Evolutionary conservation across 2,329 filamentous ascomycete species (phyloP), one percentile per base, ranked within the genome.

Genomic region (Curvularia hawaiiensis): DNA sequence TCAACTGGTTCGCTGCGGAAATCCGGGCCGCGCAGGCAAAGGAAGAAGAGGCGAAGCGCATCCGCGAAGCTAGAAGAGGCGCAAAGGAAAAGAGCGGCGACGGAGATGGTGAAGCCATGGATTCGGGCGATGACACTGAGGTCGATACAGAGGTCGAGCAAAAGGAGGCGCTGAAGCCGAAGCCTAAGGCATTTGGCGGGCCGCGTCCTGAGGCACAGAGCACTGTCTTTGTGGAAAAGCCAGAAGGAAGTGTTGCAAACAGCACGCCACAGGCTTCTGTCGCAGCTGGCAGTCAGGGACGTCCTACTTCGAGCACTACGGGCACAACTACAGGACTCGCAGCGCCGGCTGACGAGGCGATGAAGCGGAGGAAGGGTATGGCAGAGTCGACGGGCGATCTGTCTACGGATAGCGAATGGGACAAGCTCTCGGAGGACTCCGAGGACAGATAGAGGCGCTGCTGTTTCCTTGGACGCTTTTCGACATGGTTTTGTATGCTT

Each of bases 361-460:
- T 81, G 60, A 79, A 78, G 72, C 81, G 80, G 71, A 76, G 79
- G 57, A 75, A 70, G 67, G 79, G 63, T 61, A 67, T 78, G 54
- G 75, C 79, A 11, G 82, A 81, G 54, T 82, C 82, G 52, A 82
- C 72, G 10, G 83, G 82, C 11, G 83, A 85, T 62, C 70, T 82
- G 60, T 94, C 92, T 77, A 97, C 93, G 4, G 94, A 98, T 79
- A 94, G 94, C 71, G 94, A 98, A 79, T 98, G 94, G 94, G 94
- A 97, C 81, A 96, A 95, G 82, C 90, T 98, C 22, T 90, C 90
- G 75, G 80, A 78, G 58, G 75, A 72, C 47, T 73, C 72, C n/a
- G 72, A 63, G 26, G 73, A 74, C 22, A 74, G 67, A 69, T 76
- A 64, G 72, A 51, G 47, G 28, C 31, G 43, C 26, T 22, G 14